Conservation (phyloP, 768 basidiomycete genomes). For the Leccinum aurantiacum region DNA sequence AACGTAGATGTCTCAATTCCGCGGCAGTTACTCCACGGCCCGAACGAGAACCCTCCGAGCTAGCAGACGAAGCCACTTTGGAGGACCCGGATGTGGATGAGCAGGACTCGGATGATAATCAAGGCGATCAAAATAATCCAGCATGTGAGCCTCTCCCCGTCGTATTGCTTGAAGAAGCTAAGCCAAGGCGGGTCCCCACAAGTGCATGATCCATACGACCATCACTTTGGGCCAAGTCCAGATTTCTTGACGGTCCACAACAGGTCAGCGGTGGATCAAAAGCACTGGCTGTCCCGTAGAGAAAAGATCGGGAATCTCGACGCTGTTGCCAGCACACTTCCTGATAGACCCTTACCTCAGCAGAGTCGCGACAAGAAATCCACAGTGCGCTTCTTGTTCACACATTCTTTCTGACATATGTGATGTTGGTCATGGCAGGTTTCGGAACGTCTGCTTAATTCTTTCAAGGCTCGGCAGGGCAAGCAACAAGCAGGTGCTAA, state of each 20-base stretch:
- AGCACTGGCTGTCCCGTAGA: slow-evolving; percentile 55
- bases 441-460: slow-evolving; percentile 52
- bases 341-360: slow-evolving; percentile 40
- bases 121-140: slow-evolving; percentile 31
- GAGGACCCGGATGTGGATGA: slow-evolving; percentile 30
- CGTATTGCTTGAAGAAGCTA: background rate
- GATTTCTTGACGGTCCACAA: slow-evolving; percentile 47
- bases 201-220: slow-evolving; percentile 56
- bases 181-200: slow-evolving; percentile 6
- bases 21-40: slow-evolving; percentile 21
- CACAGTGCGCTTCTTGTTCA: slow-evolving; percentile 18
- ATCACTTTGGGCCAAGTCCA: slow-evolving; percentile 69
- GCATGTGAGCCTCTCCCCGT: slow-evolving; percentile 11
- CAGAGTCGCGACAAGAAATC: slow-evolving; percentile 25
- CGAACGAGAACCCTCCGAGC: slow-evolving; percentile 8
- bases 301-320: slow-evolving; percentile 53
- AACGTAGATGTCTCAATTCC: slow-evolving; percentile 47
- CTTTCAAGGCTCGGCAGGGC: slow-evolving; percentile 54
- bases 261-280: slow-evolving; percentile 52
- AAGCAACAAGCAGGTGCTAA: slow-evolving; percentile 53
- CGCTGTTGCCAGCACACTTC: slow-evolving; percentile 46
- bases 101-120: slow-evolving; percentile 26
- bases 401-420: background rate
- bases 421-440: slow-evolving; percentile 40
- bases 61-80: slow-evolving; percentile 1